phyloP scores from a whole-genome alignment of 805 yeast species.

The Priceomyces medius region DNA sequence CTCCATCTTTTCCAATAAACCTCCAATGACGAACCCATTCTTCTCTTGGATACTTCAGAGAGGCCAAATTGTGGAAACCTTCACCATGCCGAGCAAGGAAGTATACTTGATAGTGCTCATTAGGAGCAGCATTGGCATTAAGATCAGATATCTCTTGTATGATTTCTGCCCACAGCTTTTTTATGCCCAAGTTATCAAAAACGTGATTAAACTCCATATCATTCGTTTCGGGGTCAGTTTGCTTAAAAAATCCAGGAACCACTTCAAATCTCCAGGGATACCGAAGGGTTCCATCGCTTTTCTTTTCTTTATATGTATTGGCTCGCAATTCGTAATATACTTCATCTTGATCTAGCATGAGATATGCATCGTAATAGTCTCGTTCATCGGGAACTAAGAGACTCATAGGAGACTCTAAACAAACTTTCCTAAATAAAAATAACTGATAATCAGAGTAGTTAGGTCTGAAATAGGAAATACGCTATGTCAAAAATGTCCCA shows the following conservation, averaged over 20 bases:
- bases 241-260: constrained; percentile 48
- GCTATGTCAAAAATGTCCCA: too few relatives aligned
- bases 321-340: constrained; percentile 12
- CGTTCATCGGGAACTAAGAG: constrained; percentile 23
- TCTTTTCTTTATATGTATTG: constrained; percentile 12
- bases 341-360: constrained; percentile 18
- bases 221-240: constrained; percentile 38
- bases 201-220: constrained; percentile 43
- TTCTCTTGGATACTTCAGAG: constrained; percentile 48
- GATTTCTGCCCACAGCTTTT: constrained; percentile 36
- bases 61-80: constrained; percentile 59
- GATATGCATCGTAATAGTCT: constrained; percentile 29
- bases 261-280: constrained; percentile 43
- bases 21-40: constrained; percentile 59
- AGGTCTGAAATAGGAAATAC: too few relatives aligned
- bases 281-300: constrained; percentile 17
- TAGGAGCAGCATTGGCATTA: constrained; percentile 26
- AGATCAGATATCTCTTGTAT: constrained; percentile 26
- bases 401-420: background rate
- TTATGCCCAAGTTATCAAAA: constrained; percentile 42
- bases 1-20: constrained; percentile 49
- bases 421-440: background rate
- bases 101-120: constrained; percentile 44
- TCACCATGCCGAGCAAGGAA: constrained; percentile 66
- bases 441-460: too few relatives aligned